phyloP scores from a whole-genome alignment of 2,329 filamentous ascomycete species.

The Pezizomycotina sp. region DNA sequence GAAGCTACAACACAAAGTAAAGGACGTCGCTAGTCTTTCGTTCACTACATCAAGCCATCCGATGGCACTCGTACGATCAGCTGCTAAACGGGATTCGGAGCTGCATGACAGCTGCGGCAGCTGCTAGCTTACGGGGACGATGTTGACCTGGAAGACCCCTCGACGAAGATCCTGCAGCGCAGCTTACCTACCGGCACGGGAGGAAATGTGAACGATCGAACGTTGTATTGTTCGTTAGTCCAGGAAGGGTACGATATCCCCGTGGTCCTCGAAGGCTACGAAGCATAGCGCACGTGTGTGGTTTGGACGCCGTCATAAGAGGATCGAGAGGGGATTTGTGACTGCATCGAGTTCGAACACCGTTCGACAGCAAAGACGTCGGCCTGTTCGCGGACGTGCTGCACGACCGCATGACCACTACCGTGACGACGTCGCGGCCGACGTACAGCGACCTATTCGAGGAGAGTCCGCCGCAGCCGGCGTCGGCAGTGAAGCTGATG shows the following conservation, averaged over 20 bases:
- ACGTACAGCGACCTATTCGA: conserved; percentile 58
- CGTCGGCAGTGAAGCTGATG: conserved; percentile 62
- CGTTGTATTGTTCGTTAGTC: conserved; percentile 55
- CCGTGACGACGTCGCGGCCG: conserved; percentile 38
- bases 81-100: conserved; percentile 25
- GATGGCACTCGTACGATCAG: conserved; percentile 30
- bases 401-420: conserved; percentile 76
- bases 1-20: conserved; percentile 24
- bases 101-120: conserved; percentile 40
- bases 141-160: conserved; percentile 30
- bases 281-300: conserved; percentile 87
- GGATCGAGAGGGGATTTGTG: conserved; percentile 74
- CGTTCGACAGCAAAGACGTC: conserved; percentile 34
- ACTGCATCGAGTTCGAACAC: conserved; percentile 49
- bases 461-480: conserved; percentile 39
- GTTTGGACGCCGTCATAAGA: conserved; percentile 52
- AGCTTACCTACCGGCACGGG: conserved; percentile 37
- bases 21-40: conserved; percentile 38
- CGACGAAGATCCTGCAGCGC: conserved; percentile 32
- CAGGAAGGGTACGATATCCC: conserved; percentile 68
- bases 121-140: conserved; percentile 44
- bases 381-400: conserved; percentile 49
- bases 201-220: conserved; percentile 29
- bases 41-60: conserved; percentile 52
- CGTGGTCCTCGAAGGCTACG: conserved; percentile 94